Evolutionary conservation across 2,329 filamentous ascomycete genomes (phyloP), one percentile per base, ranked within the genome.

Genomic region (Fusarium keratoplasticum): DNA sequence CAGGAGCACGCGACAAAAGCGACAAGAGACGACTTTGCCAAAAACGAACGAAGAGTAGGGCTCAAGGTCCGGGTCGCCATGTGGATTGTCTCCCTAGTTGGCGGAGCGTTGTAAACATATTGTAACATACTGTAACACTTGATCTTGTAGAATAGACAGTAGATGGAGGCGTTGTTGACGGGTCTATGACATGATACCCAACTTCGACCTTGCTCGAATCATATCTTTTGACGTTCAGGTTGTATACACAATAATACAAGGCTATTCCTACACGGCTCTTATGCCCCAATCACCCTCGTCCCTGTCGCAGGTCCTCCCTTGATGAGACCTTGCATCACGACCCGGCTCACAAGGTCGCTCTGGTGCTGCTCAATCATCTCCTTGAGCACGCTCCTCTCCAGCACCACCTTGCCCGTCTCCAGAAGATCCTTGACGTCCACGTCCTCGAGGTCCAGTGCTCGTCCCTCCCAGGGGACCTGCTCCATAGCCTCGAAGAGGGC

Each of bases 381-480:
- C 82, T 92, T 89, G 79, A 99, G 87, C 38, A 96, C 96, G 47
- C 86, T 85, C 82, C 93, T 90, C 89, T 99, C 96, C 78, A 99
- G 91, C 69, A 99, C 91, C 70, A 99, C 86, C 79, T 95, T 91
- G 63, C 94, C 93, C 63, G 92, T 91, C 86, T 96, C 94, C 75
- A 99, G 85, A 73, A 99, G 84, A 82, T 98, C 94, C 89, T 98
- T 99, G 72, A 99, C 95, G 83, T 98, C 96, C 38, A 99, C 94
- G 72, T 97, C 93, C n/a, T 88, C 86, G 68, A 92, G 86, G 66
- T 90, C 88, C 76, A 95, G 85, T 10, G 92, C 92, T 65, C 91
- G 89, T 22, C 93, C 94, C 71, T 95, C 89, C 78, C 89, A 85
- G 10, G 88, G 89, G 71, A 92, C 84, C 68, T 89, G 85, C 61